Base-by-base conservation (phyloP, 306 rosid species). In the Dalbergia oliveri region DNA sequence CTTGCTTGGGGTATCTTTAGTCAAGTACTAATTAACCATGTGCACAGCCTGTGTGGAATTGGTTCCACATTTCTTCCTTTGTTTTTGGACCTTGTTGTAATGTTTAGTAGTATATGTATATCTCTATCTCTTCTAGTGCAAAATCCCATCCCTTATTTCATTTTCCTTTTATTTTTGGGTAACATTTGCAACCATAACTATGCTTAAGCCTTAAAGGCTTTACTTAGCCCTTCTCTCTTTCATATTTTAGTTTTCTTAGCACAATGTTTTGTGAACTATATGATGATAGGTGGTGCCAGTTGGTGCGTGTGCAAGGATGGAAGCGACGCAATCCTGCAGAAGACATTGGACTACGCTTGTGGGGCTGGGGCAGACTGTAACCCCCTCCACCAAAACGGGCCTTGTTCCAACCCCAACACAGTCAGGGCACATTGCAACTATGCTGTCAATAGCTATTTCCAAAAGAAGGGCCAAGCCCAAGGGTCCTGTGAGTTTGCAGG, bases 321-420 rank as follows among this genome's bases (percentile, higher is more conserved):
- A 43, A 54, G 89, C 11, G 97, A 91, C 15, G 4, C 83, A 4
- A 31, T 76, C 8, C 82, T 91, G 4, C 98, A 94, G 76, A 94
- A 87, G 69, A 78, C 98, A 0, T 21, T 94, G 56, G 98, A 94
- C 86, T 94, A 86, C 61, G 98, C 98, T 8, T 94, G 98, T 82
- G 98, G 98, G 77, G 92, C 94, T 26, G 98, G 98, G 5, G 98
- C 95, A 67, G 98, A 94, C 71, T 94, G 98, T 56, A 82, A 71
- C 89, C 86, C 97, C 9, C 68, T 90, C 39, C 90, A 83, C 57
- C 77, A 50, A 75, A 75, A 50, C 5, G 97, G 82, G 0, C 81
- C 65, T n/a, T 94, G 98, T 79, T 94, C 59, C 77, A 66, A 86
- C 31, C 98, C 98, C 5, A 86, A 91, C 91, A 82, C 83, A 8